Evolutionary conservation across 2,329 filamentous ascomycete genomes (phyloP).

Genomic region (Ceratocystis cacaofunesta): DNA sequence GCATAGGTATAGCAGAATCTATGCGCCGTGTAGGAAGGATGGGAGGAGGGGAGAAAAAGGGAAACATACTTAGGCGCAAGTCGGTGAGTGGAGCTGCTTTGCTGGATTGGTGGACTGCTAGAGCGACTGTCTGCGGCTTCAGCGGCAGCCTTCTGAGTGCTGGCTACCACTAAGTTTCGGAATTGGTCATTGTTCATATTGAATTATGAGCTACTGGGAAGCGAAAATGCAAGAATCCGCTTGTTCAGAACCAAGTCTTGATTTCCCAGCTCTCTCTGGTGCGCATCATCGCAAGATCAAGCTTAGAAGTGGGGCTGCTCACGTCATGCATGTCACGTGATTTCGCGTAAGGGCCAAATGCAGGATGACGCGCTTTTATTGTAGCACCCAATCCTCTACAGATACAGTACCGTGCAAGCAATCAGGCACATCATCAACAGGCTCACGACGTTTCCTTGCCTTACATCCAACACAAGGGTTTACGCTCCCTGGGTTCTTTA

Average conservation of each 20-base stretch:
- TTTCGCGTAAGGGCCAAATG: conserved; percentile 4
- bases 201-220: neutral
- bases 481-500: too few relatives aligned
- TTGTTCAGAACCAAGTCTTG: too few relatives aligned
- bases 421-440: too few relatives aligned
- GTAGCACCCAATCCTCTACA: neutral
- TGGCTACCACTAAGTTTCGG: conserved; percentile 54
- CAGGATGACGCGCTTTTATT: neutral
- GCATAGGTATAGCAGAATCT: neutral
- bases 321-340: conserved; percentile 10
- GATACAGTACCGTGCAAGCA: neutral
- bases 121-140: conserved; percentile 14
- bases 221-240: too few relatives aligned
- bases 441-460: too few relatives aligned
- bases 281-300: neutral
- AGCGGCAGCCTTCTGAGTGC: conserved; percentile 28
- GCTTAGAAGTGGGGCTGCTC: conserved; percentile 4
- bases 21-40: neutral
- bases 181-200: conserved; percentile 94
- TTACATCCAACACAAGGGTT: too few relatives aligned
- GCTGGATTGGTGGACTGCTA: neutral
- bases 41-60: neutral
- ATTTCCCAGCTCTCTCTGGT: neutral
- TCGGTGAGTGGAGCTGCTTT: neutral
- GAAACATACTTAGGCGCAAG: conserved; percentile 33